Evolutionary conservation across 1,284 basidiomycete species (phyloP).

Genomic region (Ganoderma resinaceum): DNA sequence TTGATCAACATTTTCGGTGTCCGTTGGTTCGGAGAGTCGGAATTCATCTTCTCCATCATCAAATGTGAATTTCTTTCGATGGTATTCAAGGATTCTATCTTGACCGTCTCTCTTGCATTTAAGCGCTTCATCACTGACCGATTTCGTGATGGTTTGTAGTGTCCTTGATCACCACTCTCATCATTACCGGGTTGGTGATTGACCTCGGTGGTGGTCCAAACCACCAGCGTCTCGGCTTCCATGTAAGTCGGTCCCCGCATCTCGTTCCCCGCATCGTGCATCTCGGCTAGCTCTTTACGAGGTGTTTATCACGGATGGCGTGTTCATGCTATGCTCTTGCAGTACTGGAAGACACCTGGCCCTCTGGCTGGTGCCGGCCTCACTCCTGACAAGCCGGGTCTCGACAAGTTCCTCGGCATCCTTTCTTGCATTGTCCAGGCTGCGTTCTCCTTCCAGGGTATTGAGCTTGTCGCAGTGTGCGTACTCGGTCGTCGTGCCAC

Average conservation of each 20-base stretch:
- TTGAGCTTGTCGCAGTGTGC: conserved; percentile 83
- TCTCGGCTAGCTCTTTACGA: neutral
- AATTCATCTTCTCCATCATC: conserved; percentile 70
- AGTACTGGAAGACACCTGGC: conserved; percentile 80
- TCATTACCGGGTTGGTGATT: conserved; percentile 71
- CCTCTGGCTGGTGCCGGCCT: conserved; percentile 57
- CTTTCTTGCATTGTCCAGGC: conserved; percentile 77
- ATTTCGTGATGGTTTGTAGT: conserved; percentile 43
- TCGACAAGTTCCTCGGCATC: conserved; percentile 74
- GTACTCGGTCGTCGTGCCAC: conserved; percentile 33
- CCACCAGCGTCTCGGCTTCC: conserved; percentile 66
- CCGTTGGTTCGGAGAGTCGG: conserved; percentile 56
- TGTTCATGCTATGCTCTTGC: neutral
- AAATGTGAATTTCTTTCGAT: conserved; percentile 51
- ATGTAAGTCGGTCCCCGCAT: conserved; percentile 42
- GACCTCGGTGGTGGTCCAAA: conserved; percentile 76
- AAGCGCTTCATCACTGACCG: neutral
- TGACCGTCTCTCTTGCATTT: neutral
- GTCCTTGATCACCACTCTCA: conserved; percentile 62
- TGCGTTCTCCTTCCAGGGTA: conserved; percentile 85
- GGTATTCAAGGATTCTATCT: neutral
- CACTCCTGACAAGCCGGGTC: conserved; percentile 47
- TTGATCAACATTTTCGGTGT: conserved; percentile 83
- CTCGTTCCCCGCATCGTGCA: neutral
- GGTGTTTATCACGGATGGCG: neutral